Percentiles rank a stretch among this genome's conserved stretches.
These are phyloP conservation scores for Plasmodium gaboni DNA, from an alignment of 169 alveolate species.

Conservation along the genomic window DNA sequence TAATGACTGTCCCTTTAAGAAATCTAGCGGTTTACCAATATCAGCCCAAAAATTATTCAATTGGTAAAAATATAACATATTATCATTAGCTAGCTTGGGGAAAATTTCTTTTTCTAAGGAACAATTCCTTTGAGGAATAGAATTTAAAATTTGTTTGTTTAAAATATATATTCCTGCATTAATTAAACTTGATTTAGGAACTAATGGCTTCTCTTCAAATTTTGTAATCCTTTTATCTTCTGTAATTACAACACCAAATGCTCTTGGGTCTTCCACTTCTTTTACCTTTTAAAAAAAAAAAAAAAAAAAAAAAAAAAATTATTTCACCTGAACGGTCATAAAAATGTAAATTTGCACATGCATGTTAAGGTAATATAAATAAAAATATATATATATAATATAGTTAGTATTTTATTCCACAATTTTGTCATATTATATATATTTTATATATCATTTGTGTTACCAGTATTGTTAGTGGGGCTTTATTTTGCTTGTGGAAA, in stretches of 20 bases:
- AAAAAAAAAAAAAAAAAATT: not conserved
- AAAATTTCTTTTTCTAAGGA: slow-evolving; percentile 96
- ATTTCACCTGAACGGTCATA: not conserved
- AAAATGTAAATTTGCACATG: not conserved
- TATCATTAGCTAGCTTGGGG: slow-evolving; percentile 94
- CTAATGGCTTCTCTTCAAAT: slow-evolving; percentile 96
- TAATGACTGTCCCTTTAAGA: slow-evolving; percentile 79
- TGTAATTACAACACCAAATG: slow-evolving; percentile 97
- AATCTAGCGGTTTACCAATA: slow-evolving; percentile 84
- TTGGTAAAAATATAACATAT: slow-evolving; percentile 82
- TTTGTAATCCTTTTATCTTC: slow-evolving; percentile 88
- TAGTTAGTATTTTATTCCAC: not conserved
- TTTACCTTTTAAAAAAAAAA: slow-evolving; percentile 83
- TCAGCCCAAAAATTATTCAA: slow-evolving; percentile 90
- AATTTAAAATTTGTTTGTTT: slow-evolving; percentile 89
- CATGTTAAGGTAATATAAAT: not conserved
- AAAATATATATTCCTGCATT: slow-evolving; percentile 94
- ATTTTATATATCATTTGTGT: slow-evolving; percentile 48
- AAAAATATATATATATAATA: not conserved
- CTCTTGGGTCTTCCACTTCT: slow-evolving; percentile 96
- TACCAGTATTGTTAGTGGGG: slow-evolving; percentile 92
- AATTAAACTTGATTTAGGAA: slow-evolving; percentile 56
- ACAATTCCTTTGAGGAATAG: slow-evolving; percentile 91
- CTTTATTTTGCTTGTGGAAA: slow-evolving; percentile 92
- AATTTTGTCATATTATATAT: not conserved